Evolutionary conservation across 495 filamentous ascomycete genomes (phyloP).

Genomic region (Rostrohypoxylon terebratum): DNA sequence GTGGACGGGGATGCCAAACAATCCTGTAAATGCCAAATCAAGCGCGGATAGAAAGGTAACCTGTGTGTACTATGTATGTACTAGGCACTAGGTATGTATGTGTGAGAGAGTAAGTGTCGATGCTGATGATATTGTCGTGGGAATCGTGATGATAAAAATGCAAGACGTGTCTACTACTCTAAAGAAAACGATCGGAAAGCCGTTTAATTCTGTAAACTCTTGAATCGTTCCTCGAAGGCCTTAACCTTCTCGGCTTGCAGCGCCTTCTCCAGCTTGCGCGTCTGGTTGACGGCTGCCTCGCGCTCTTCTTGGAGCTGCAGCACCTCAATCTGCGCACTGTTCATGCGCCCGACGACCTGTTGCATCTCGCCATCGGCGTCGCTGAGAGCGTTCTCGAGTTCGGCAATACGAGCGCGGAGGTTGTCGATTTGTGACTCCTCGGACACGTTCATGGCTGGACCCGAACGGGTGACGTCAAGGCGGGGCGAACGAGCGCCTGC

Average conservation of each 20-base stretch:
- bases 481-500: conserved; percentile 62
- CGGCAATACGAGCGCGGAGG: conserved; percentile 78
- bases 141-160: conserved; percentile 29
- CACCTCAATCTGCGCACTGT: conserved; percentile 92
- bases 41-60: conserved; percentile 9
- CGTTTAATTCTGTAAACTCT: conserved; percentile 44
- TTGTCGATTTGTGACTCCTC: conserved; percentile 76
- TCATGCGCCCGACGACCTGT: conserved; percentile 92
- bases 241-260: conserved; percentile 61
- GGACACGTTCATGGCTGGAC: conserved; percentile 53
- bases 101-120: conserved; percentile 20
- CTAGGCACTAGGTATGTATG: conserved; percentile 21
- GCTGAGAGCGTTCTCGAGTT: conserved; percentile 83
- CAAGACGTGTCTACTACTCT: conserved; percentile 21
- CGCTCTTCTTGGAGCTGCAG: conserved; percentile 90
- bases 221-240: conserved; percentile 61
- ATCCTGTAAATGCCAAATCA: conserved; percentile 47
- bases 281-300: conserved; percentile 87
- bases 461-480: conserved; percentile 55
- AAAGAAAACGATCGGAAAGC: neutral
- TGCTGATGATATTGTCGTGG: conserved; percentile 20
- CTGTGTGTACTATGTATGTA: neutral
- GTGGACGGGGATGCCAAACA: conserved; percentile 26
- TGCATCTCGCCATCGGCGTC: conserved; percentile 95
- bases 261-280: conserved; percentile 74